Percentiles rank a stretch among this genome's conserved stretches.
Evolutionary conservation across 129 eudicot species (phyloP).

Genomic region (Tagetes patula): DNA sequence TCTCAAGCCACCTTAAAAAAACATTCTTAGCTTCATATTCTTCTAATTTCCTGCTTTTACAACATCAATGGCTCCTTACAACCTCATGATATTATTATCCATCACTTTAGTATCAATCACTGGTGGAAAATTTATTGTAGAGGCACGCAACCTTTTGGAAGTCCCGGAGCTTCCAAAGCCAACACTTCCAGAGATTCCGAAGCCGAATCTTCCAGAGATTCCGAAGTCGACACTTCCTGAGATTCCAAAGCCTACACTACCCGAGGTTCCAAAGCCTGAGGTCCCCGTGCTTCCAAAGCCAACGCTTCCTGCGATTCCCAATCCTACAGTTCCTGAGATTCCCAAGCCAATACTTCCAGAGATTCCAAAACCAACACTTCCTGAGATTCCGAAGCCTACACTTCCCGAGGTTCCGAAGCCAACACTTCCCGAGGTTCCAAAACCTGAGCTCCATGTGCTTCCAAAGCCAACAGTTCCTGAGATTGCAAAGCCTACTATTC

Average conservation of each 20-base stretch:
- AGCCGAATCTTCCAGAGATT: slow-evolving; percentile 3
- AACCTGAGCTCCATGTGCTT: too few species aligned
- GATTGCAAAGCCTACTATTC: too few species aligned
- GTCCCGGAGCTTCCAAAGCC: slow-evolving; percentile 19
- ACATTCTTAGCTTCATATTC: neutral
- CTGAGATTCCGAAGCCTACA: too few species aligned
- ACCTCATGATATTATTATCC: slow-evolving; percentile 14
- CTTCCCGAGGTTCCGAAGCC: too few species aligned
- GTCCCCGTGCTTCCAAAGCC: neutral
- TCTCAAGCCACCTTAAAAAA: neutral
- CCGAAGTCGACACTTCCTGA: slow-evolving; percentile 6
- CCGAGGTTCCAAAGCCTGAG: slow-evolving; percentile 12
- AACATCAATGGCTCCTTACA: slow-evolving; percentile 23
- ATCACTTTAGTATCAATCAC: slow-evolving; percentile 17
- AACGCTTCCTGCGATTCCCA: too few species aligned
- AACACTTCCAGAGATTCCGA: too few species aligned
- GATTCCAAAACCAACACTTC: too few species aligned
- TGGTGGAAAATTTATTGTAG: neutral
- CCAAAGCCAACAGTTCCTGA: too few species aligned
- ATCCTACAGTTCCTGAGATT: too few species aligned
- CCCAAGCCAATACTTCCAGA: too few species aligned
- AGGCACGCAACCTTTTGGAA: slow-evolving; percentile 35
- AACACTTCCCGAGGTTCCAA: too few species aligned
- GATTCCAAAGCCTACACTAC: slow-evolving; percentile 9
- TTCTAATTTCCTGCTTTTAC: neutral